Evolutionary conservation across 306 rosid species (phyloP).

Genomic region (Quercus berberidifolia): DNA sequence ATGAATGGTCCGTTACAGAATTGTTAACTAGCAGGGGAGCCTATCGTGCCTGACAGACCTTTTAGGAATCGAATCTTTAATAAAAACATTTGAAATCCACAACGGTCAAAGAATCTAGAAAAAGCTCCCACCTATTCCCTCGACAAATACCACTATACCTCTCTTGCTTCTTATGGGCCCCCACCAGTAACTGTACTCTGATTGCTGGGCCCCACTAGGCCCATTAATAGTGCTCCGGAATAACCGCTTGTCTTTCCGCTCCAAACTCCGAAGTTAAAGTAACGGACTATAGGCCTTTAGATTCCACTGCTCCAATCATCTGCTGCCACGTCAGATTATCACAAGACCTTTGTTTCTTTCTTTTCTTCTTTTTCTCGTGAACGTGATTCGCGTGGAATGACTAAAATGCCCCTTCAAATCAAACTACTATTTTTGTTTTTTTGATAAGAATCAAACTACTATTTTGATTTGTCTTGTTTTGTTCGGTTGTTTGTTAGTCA

Average conservation of each 20-base stretch:
- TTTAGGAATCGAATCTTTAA: background rate
- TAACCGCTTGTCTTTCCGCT: background rate
- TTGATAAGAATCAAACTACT: too few relatives aligned
- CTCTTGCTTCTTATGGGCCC: background rate
- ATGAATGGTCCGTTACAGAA: background rate
- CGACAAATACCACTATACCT: too few relatives aligned
- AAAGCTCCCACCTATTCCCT: background rate
- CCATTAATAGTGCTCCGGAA: background rate
- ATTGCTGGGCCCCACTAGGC: background rate
- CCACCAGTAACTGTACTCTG: background rate
- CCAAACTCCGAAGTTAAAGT: background rate
- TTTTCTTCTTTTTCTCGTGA: background rate
- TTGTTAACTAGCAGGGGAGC: background rate
- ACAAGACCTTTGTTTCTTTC: too few relatives aligned
- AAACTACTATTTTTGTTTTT: too few relatives aligned
- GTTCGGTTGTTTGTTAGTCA: too few relatives aligned
- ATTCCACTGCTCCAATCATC: background rate
- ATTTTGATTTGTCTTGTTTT: too few relatives aligned
- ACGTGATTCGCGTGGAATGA: background rate
- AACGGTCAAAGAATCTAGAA: conserved; percentile 22
- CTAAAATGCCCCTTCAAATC: background rate
- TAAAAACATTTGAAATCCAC: conserved; percentile 6
- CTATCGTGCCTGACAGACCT: background rate
- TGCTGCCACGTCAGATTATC: conserved; percentile 14
- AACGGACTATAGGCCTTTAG: background rate